These are phyloP conservation scores for Bipolaris oryzae DNA, from an alignment of 2,329 filamentous ascomycete genomes.

Conservation along the genomic window DNA sequence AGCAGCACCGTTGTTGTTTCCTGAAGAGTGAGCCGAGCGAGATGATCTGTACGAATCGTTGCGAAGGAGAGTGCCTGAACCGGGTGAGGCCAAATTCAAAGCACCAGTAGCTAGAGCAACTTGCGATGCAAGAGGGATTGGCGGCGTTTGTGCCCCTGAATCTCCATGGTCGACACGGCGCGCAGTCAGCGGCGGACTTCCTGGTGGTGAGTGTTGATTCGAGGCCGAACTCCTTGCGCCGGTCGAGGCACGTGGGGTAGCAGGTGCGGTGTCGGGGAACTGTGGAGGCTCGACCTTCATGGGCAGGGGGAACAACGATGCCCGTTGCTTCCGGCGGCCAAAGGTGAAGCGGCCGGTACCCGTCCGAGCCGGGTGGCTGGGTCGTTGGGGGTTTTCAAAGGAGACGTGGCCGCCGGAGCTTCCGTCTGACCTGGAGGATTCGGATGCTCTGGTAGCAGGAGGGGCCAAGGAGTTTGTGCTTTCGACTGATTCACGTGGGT, in stretches of 20 bases:
- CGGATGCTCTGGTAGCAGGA: conserved; percentile 71
- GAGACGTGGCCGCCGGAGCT: conserved; percentile 65
- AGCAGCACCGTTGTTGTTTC: conserved; percentile 63
- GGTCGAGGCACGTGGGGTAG: conserved; percentile 53
- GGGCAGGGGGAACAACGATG: conserved; percentile 86
- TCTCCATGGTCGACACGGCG: conserved; percentile 37
- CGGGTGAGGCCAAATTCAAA: conserved; percentile 55
- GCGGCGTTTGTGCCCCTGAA: conserved; percentile 40
- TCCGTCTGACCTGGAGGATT: conserved; percentile 88
- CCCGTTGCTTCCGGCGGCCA: conserved; percentile 71
- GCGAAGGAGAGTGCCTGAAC: conserved; percentile 56
- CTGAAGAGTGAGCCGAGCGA: conserved; percentile 66
- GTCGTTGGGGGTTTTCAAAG: conserved; percentile 43
- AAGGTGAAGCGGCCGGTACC: conserved; percentile 75
- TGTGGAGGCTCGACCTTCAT: conserved; percentile 66
- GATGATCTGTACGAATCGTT: conserved; percentile 68
- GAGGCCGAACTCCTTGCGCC: conserved; percentile 46
- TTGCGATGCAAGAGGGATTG: conserved; percentile 58
- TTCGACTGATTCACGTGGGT: conserved; percentile 68
- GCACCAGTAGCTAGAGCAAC: conserved; percentile 58
- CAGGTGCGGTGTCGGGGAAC: conserved; percentile 52
- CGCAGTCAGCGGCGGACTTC: conserved; percentile 49
- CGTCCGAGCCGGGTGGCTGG: conserved; percentile 62
- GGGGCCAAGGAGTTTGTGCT: conserved; percentile 66
- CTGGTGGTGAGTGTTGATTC: conserved; percentile 39